Evolutionary conservation across 345 rosid genomes (phyloP).

Genomic region (Syzygium aromaticum): DNA sequence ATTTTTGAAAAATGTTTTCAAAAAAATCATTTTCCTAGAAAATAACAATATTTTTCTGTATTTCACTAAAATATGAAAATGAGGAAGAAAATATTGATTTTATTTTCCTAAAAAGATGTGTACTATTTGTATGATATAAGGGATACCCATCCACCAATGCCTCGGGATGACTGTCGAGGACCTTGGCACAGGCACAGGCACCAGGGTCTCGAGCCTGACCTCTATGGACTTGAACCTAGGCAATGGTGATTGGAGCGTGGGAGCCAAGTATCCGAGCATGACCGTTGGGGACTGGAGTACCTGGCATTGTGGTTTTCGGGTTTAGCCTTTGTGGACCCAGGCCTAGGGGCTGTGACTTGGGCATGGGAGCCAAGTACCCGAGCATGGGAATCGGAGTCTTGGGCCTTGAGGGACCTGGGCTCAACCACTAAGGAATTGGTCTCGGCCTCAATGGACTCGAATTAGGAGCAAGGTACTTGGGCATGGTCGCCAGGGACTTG

Average conservation of each 20-base stretch:
- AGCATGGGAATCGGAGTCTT: not conserved
- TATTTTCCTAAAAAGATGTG: not conserved
- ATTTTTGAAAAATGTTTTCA: not conserved
- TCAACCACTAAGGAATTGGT: not conserved
- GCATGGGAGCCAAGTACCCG: not conserved
- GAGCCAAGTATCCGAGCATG: not conserved
- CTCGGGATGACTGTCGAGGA: rapidly evolving
- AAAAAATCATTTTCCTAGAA: not conserved
- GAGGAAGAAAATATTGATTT: too few relatives aligned
- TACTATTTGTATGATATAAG: not conserved
- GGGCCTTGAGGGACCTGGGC: not conserved
- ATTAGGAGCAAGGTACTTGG: not conserved
- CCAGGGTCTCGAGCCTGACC: rapidly evolving
- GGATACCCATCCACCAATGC: rapidly evolving
- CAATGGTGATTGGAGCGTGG: not conserved
- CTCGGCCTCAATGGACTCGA: rapidly evolving
- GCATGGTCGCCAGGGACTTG: not conserved
- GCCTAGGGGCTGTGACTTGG: not conserved
- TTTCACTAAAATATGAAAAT: rapidly evolving
- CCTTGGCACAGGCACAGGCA: not conserved
- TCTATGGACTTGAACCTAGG: not conserved
- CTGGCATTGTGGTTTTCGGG: rapidly evolving
- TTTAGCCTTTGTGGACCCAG: not conserved
- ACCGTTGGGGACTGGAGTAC: rapidly evolving
- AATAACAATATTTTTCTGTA: rapidly evolving